Conservation (phyloP, 495 filamentous ascomycete species). For the Cercophora newfieldiana region DNA sequence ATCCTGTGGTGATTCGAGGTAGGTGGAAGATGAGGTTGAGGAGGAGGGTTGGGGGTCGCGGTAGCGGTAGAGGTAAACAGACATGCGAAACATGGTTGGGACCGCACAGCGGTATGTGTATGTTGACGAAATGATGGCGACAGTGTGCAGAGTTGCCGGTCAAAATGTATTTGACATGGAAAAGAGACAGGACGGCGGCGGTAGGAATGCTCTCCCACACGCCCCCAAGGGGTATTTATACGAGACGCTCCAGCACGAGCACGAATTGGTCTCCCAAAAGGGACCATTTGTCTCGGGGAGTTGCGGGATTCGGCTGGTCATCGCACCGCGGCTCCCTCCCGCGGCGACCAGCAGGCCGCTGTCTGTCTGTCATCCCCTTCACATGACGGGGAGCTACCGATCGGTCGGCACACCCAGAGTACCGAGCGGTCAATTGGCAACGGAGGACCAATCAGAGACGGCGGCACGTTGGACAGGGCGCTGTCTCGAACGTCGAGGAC, state of each 20-base stretch:
- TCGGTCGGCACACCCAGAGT: neutral
- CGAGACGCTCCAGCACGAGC: neutral
- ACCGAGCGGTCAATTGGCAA: neutral
- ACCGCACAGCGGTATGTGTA: neutral
- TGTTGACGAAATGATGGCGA: neutral
- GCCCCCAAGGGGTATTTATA: neutral
- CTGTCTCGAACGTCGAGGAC: neutral
- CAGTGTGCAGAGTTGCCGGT: neutral
- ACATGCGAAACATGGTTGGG: conserved; percentile 10
- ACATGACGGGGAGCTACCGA: conserved; percentile 1
- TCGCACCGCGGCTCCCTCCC: neutral
- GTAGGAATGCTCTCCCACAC: neutral
- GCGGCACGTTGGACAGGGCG: neutral
- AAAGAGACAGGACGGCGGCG: neutral
- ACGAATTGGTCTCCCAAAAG: neutral
- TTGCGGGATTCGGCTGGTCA: neutral
- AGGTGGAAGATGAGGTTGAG: conserved; percentile 1
- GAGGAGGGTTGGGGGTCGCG: conserved; percentile 8
- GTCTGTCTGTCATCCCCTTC: neutral
- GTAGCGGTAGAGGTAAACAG: conserved; percentile 19
- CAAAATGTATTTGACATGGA: neutral
- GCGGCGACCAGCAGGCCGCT: neutral
- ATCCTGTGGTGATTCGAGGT: conserved; percentile 23
- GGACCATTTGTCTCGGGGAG: neutral
- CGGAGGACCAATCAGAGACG: conserved; percentile 1